These are phyloP conservation scores for Leptographium wingfieldii DNA, from an alignment of 2,329 filamentous ascomycete species.

Conservation along the genomic window DNA sequence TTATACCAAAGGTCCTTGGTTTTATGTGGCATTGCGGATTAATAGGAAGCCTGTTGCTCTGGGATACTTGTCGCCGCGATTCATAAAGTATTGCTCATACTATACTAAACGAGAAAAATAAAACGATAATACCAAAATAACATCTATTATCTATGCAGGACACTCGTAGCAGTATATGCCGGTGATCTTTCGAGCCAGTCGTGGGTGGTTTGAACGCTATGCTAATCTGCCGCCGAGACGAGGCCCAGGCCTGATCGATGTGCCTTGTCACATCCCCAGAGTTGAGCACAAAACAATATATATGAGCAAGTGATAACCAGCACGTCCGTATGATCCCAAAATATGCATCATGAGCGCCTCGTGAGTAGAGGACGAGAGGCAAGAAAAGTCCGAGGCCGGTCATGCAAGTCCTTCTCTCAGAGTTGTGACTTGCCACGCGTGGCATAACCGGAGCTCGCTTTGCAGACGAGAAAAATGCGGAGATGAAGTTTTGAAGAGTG, in stretches of 20 bases:
- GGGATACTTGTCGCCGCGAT: background rate
- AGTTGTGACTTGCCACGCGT: background rate
- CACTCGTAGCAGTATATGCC: background rate
- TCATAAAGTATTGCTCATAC: background rate
- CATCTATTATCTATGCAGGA: background rate
- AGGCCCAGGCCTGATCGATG: background rate
- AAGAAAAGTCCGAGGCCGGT: background rate
- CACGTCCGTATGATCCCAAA: background rate
- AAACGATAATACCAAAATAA: background rate
- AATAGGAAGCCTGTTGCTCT: background rate
- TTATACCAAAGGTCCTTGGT: background rate
- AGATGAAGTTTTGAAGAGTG: background rate
- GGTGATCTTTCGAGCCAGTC: background rate
- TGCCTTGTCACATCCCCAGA: background rate
- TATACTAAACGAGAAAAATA: too few relatives aligned
- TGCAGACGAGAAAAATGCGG: background rate
- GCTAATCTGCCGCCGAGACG: background rate
- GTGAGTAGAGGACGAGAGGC: too few relatives aligned
- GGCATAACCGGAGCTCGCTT: background rate
- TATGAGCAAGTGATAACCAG: background rate
- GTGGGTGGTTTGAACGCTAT: background rate
- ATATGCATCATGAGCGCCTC: too few relatives aligned
- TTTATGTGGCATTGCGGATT: background rate
- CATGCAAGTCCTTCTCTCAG: background rate
- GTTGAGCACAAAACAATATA: background rate